A percentile compares a stretch with the other conserved stretches of the same genome.
Conservation (phyloP, 352 stramenopile species). For the Globisporangium uncinulatum region DNA sequence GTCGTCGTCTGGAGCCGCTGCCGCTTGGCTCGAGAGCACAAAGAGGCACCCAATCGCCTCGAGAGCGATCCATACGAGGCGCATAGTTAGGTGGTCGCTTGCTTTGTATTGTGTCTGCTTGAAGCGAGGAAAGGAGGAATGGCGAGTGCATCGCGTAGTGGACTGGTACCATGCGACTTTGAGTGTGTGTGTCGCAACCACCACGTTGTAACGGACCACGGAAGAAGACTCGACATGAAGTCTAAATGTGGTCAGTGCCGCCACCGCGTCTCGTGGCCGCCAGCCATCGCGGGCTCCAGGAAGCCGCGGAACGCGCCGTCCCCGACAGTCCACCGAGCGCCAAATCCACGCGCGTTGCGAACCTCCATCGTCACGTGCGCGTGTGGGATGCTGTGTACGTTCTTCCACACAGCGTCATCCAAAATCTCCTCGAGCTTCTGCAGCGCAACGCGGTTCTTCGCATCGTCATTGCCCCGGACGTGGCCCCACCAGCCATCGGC, state of each 20-base stretch:
- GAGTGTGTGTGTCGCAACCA: background rate
- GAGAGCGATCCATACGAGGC: background rate
- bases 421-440: constrained; percentile 47
- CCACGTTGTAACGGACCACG: background rate
- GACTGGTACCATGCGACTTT: background rate
- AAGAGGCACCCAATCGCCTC: background rate
- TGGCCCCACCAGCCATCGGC: constrained; percentile 56
- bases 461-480: constrained; percentile 55
- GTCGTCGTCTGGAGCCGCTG: background rate
- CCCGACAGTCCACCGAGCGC: constrained; percentile 63
- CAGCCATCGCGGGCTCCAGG: constrained; percentile 72
- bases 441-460: constrained; percentile 57
- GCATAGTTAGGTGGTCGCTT: background rate
- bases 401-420: constrained; percentile 65
- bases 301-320: constrained; percentile 71
- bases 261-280: constrained; percentile 73
- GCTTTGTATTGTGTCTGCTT: background rate
- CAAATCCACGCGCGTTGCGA: constrained; percentile 61
- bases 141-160: no score
- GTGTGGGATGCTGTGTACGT: constrained; percentile 74
- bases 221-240: background rate
- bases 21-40: background rate
- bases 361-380: constrained; percentile 67
- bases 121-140: background rate
- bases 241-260: constrained; percentile 31